phyloP scores from a whole-genome alignment of 331 rosid species.

The Rhamnella rubrinervis region DNA sequence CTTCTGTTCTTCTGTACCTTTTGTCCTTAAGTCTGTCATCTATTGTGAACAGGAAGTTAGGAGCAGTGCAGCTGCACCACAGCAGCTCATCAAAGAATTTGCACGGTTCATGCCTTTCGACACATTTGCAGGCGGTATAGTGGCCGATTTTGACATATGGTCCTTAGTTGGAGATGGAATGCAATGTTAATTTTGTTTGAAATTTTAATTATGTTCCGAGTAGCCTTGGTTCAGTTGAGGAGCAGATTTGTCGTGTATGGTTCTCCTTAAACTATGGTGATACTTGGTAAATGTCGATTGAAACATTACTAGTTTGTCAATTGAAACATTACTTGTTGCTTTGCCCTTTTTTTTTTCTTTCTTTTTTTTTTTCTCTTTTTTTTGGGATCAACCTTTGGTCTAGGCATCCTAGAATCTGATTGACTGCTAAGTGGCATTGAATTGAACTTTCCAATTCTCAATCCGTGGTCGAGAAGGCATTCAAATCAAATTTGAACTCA shows the following conservation, averaged over 20 bases:
- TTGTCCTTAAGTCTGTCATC: neutral
- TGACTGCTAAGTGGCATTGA: too few relatives aligned
- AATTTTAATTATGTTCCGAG: slow-evolving; percentile 22
- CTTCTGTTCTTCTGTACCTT: neutral
- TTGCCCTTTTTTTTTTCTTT: too few relatives aligned
- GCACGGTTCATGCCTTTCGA: slow-evolving; percentile 8
- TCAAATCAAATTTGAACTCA: too few relatives aligned
- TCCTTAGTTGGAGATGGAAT: neutral
- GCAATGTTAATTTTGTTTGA: slow-evolving; percentile 14
- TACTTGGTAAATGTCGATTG: too few relatives aligned
- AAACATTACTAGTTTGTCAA: too few relatives aligned
- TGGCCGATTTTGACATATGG: slow-evolving; percentile 5
- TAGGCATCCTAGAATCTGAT: too few relatives aligned
- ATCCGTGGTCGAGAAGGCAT: too few relatives aligned
- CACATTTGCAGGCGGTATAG: slow-evolving; percentile 3
- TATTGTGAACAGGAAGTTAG: slow-evolving; percentile 27
- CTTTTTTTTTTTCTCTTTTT: too few relatives aligned
- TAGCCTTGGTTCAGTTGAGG: slow-evolving; percentile 17
- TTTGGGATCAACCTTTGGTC: too few relatives aligned
- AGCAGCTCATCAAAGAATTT: slow-evolving; percentile 11
- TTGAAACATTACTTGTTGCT: too few relatives aligned
- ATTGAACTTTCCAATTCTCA: too few relatives aligned
- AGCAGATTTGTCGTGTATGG: slow-evolving; percentile 23
- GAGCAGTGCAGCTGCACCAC: slow-evolving; percentile 19
- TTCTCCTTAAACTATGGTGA: too few relatives aligned